These are phyloP conservation scores for Trametes sanguinea DNA, from an alignment of 768 basidiomycete species.

Conservation along the genomic window DNA sequence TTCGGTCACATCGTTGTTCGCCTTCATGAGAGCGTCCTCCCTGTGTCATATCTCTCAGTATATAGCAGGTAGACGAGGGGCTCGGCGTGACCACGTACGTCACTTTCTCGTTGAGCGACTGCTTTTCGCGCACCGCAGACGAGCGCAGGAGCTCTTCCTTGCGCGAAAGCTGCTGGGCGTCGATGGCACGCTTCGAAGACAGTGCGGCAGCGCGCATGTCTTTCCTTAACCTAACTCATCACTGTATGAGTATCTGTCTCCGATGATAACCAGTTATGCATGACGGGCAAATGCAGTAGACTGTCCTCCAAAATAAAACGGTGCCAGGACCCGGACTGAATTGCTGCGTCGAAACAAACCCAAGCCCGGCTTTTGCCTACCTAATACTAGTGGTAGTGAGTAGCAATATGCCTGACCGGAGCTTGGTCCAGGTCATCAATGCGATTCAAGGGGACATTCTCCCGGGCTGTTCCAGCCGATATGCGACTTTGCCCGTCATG, in stretches of 20 bases:
- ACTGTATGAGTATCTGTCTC: constrained; percentile 9
- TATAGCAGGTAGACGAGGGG: not conserved
- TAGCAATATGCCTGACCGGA: too few relatives aligned
- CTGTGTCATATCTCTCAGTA: constrained; percentile 35
- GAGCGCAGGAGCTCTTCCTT: constrained; percentile 71
- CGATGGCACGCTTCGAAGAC: constrained; percentile 72
- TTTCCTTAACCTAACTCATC: constrained; percentile 50
- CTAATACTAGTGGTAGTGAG: too few relatives aligned
- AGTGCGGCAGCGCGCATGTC: constrained; percentile 71
- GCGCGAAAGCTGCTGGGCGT: constrained; percentile 56
- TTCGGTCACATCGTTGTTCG: constrained; percentile 88
- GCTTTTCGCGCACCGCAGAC: constrained; percentile 51
- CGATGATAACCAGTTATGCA: not conserved
- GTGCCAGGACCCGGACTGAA: too few relatives aligned
- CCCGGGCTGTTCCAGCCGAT: too few relatives aligned
- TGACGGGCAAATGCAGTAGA: too few relatives aligned
- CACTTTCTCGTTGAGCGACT: constrained; percentile 55
- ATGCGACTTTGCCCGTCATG: too few relatives aligned
- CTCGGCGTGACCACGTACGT: constrained; percentile 45
- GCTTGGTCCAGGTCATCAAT: too few relatives aligned
- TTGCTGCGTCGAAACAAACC: too few relatives aligned
- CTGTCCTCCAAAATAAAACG: too few relatives aligned
- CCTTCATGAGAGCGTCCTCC: constrained; percentile 85
- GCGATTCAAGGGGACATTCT: too few relatives aligned
- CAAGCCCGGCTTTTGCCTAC: too few relatives aligned